phyloP scores from a whole-genome alignment of 768 basidiomycete species.

The Lyophyllum atratum region DNA sequence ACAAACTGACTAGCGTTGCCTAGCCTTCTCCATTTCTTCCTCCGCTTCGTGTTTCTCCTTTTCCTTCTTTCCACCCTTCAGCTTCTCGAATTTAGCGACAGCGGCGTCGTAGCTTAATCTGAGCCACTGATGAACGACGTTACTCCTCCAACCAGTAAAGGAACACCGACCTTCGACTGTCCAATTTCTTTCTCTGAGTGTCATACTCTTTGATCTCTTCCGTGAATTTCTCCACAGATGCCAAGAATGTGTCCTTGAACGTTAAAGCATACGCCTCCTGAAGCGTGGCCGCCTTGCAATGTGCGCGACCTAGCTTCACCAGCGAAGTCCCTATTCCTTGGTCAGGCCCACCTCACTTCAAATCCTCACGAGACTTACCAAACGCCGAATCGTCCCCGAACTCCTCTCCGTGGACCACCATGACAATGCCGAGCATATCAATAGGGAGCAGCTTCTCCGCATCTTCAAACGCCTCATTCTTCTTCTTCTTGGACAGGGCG shows the following conservation, averaged over 20 bases:
- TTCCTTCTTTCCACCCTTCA: conserved; percentile 75
- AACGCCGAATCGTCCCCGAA: conserved; percentile 76
- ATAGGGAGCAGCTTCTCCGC: conserved; percentile 73
- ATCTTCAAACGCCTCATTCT: conserved; percentile 60
- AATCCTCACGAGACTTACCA: too few relatives aligned
- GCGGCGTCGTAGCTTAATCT: conserved; percentile 84
- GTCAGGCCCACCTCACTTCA: too few relatives aligned
- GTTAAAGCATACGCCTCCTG: conserved; percentile 81
- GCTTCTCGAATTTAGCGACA: conserved; percentile 64
- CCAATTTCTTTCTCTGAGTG: conserved; percentile 78
- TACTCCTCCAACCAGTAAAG: background rate
- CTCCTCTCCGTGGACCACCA: conserved; percentile 85
- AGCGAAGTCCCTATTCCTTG: conserved; percentile 83
- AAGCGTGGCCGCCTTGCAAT: conserved; percentile 81
- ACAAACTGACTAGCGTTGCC: conserved; percentile 69
- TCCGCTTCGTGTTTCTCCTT: conserved; percentile 80
- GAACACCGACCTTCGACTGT: conserved; percentile 70
- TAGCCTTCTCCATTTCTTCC: conserved; percentile 74
- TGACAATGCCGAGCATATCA: conserved; percentile 81
- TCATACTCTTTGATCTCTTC: conserved; percentile 88
- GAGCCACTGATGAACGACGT: background rate
- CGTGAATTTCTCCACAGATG: conserved; percentile 61
- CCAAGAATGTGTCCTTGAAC: conserved; percentile 73
- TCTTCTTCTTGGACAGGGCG: conserved; percentile 74
- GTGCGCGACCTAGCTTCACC: conserved; percentile 75